Base-by-base conservation (phyloP, 139 green algal species). In the Yamagishiella unicocca region DNA sequence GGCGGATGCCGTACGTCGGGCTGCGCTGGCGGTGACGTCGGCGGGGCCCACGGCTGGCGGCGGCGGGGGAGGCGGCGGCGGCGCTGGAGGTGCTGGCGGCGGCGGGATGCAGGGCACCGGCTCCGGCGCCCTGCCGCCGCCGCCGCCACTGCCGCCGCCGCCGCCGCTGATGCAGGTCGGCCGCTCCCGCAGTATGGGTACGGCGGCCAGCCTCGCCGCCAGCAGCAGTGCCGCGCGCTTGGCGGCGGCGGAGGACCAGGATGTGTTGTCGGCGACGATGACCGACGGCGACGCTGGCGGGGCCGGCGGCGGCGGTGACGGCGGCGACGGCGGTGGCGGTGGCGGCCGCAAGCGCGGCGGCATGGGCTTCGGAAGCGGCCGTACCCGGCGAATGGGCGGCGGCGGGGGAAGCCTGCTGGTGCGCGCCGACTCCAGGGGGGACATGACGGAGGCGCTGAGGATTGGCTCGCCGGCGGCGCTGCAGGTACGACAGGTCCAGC, bases 341-440 rank as follows among this genome's bases (percentile, higher is more conserved):
- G 50, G 38, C 21, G 82, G 82, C 9, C 66, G 80, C 33, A 80
- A 45, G 58, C 43, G 55, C 42, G 55, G 84, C 33, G 61, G 72
- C 73, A 90, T 84, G 75, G 82, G 67, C 53, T 86, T 83, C 29
- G 79, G 76, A n/a, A 82, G 62, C 40, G 82, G 82, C 9, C 82
- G 82, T 29, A 54, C 82, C 0, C 67, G 82, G 1, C 67, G 86
- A 22, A 75, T 79, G 46, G 64, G 76, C 22, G 54, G 45, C 68
- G 54, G 70, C 78, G 54, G 68, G 31, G 79, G 85, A 33, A 29
- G 67, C 21, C 22, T 46, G 62, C 35, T 67, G 12, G 75, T 82
- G 25, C 67, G 66, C 3, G 72, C 71, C 3, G 83, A 77, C 68
- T 80, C 82, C 9, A 21, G 38, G 10, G 53, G 68, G 27, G 82